Conservation (phyloP, 495 filamentous ascomycete genomes). For the Glonium stellatum region DNA sequence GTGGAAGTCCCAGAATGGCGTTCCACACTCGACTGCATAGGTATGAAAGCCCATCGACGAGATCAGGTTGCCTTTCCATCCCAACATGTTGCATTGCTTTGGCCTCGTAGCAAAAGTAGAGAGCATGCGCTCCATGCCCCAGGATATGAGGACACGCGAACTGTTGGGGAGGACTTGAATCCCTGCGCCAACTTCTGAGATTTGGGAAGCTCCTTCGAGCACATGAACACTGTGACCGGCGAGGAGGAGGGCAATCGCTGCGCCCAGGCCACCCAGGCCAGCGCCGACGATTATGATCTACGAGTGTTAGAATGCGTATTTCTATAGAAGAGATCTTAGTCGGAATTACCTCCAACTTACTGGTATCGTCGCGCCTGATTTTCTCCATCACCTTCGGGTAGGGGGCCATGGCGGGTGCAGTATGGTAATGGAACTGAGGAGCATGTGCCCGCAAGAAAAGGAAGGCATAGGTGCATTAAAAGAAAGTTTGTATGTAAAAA, state of each 20-base stretch:
- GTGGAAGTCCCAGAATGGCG: constrained; percentile 25
- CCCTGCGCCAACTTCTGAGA: constrained; percentile 35
- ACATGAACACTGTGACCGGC: constrained; percentile 56
- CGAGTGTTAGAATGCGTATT: neutral
- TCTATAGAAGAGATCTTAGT: neutral
- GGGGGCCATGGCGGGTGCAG: neutral
- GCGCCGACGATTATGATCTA: constrained; percentile 57
- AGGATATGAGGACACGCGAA: constrained; percentile 30
- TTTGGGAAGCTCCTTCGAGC: constrained; percentile 50
- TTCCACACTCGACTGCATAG: constrained; percentile 11
- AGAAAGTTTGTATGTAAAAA: neutral
- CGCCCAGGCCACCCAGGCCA: constrained; percentile 60
- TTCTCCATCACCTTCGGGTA: constrained; percentile 1
- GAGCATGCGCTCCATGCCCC: constrained; percentile 30
- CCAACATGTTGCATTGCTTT: constrained; percentile 17
- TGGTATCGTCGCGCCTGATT: neutral
- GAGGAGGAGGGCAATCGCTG: constrained; percentile 54
- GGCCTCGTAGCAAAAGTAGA: constrained; percentile 4
- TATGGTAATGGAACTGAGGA: neutral
- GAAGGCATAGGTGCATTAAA: too few species aligned
- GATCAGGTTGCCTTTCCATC: constrained; percentile 19
- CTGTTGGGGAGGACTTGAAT: constrained; percentile 37
- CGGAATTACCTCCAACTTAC: neutral
- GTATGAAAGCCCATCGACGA: constrained; percentile 19
- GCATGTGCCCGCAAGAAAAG: too few species aligned